Conservation (phyloP, 2,329 filamentous ascomycete genomes). For the Colletotrichum eremochloae region DNA sequence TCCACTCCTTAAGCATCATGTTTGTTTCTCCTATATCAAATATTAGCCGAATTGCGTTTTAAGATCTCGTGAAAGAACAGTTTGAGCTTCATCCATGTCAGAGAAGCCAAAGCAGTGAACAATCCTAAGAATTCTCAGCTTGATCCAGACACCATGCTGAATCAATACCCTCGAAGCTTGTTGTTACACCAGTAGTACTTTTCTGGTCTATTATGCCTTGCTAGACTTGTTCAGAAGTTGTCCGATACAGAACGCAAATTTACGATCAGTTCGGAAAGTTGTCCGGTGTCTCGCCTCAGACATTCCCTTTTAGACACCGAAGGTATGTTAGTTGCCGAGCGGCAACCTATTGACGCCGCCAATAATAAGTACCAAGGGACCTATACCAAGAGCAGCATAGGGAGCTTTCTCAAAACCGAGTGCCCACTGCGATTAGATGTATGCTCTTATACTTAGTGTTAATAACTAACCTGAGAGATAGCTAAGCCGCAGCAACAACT, state of each 20-base stretch:
- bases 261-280: background rate
- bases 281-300: background rate
- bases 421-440: background rate
- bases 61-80: background rate
- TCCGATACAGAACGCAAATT: background rate
- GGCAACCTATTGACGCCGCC: background rate
- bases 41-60: background rate
- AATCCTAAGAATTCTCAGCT: background rate
- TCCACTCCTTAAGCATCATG: background rate
- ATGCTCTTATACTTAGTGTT: background rate
- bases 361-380: background rate
- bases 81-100: constrained; percentile 7
- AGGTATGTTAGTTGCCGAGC: background rate
- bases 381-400: background rate
- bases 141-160: too few species aligned
- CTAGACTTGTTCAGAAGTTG: too few species aligned
- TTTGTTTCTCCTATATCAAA: constrained; percentile 26
- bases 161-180: background rate
- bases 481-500: background rate
- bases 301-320: background rate
- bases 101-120: background rate
- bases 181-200: background rate
- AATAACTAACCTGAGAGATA: background rate
- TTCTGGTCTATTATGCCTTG: too few species aligned
- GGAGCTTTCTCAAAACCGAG: background rate